Conservation (phyloP, 371 early-diverging fungal genomes). For the Actinomucor elegans region DNA sequence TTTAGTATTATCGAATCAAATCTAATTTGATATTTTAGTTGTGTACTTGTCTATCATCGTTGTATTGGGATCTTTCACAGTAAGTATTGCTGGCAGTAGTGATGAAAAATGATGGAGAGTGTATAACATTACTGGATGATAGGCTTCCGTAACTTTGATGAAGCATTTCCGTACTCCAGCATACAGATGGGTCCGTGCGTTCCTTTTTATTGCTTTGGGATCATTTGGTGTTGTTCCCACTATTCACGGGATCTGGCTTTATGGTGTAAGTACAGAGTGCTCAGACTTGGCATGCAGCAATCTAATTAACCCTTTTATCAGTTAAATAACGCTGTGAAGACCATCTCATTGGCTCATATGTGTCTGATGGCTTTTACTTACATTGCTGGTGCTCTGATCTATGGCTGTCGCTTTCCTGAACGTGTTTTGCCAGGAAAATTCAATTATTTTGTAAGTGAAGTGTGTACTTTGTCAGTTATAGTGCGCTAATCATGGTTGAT, state of each 20-base stretch:
- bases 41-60: constrained; percentile 67
- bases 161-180: constrained; percentile 71
- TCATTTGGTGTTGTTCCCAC: constrained; percentile 78
- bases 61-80: constrained; percentile 64
- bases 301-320: no score
- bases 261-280: constrained; percentile 75
- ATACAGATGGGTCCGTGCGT: constrained; percentile 79
- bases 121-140: background rate
- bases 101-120: no score
- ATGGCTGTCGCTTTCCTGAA: constrained; percentile 69
- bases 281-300: no score
- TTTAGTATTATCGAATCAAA: background rate
- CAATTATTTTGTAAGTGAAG: constrained; percentile 55
- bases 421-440: constrained; percentile 60
- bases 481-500: background rate
- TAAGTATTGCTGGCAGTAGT: constrained; percentile 22
- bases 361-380: constrained; percentile 75
- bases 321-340: constrained; percentile 49
- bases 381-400: constrained; percentile 82
- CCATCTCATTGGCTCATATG: constrained; percentile 63
- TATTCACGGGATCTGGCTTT: constrained; percentile 63
- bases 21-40: constrained; percentile 22
- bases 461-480: background rate
- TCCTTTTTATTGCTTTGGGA: constrained; percentile 80
- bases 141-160: constrained; percentile 57